A percentile compares a stretch with the other conserved stretches of the same genome.
Evolutionary conservation across 495 filamentous ascomycete genomes (phyloP).

Genomic region (Penicillium verhagenii): DNA sequence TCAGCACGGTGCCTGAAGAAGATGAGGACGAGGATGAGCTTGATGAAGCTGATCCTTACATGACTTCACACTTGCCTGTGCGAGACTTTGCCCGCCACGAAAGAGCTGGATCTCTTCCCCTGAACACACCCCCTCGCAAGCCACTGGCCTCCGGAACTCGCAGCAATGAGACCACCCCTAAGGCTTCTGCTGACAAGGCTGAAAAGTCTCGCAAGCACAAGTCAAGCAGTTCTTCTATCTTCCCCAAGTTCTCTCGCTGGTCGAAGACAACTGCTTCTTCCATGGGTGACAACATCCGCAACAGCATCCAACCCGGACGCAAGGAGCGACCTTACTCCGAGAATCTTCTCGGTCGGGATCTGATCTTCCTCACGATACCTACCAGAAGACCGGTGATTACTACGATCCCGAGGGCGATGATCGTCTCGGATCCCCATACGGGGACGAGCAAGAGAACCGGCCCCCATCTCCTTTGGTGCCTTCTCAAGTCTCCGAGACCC

Average conservation of each 20-base stretch:
- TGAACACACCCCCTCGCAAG: slow-evolving; percentile 70
- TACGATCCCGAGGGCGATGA: slow-evolving; percentile 69
- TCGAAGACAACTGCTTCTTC: slow-evolving; percentile 92
- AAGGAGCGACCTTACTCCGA: slow-evolving; percentile 55
- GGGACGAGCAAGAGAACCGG: slow-evolving; percentile 51
- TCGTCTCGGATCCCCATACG: slow-evolving; percentile 66
- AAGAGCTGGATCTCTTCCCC: slow-evolving; percentile 62
- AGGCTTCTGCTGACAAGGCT: slow-evolving; percentile 39
- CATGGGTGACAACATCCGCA: slow-evolving; percentile 54
- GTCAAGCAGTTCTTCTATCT: slow-evolving; percentile 82
- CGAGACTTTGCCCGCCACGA: slow-evolving; percentile 36
- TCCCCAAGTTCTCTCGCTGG: slow-evolving; percentile 94
- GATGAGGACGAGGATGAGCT: slow-evolving; percentile 70
- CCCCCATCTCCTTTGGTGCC: slow-evolving; percentile 64
- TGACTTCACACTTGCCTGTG: slow-evolving; percentile 43
- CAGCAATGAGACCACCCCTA: slow-evolving; percentile 76
- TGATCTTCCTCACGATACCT: slow-evolving; percentile 54
- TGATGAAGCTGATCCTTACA: slow-evolving; percentile 52
- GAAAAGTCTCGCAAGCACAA: slow-evolving; percentile 88
- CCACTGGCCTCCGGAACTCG: slow-evolving; percentile 53
- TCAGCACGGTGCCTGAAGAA: slow-evolving; percentile 84
- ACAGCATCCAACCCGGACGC: slow-evolving; percentile 47
- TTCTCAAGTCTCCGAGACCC: slow-evolving; percentile 69
- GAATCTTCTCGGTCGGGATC: slow-evolving; percentile 67
- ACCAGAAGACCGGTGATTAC: slow-evolving; percentile 63